Evolutionary conservation across 176 grass and related monocot genomes (phyloP).

Genomic region (Metroxylon sagu): DNA sequence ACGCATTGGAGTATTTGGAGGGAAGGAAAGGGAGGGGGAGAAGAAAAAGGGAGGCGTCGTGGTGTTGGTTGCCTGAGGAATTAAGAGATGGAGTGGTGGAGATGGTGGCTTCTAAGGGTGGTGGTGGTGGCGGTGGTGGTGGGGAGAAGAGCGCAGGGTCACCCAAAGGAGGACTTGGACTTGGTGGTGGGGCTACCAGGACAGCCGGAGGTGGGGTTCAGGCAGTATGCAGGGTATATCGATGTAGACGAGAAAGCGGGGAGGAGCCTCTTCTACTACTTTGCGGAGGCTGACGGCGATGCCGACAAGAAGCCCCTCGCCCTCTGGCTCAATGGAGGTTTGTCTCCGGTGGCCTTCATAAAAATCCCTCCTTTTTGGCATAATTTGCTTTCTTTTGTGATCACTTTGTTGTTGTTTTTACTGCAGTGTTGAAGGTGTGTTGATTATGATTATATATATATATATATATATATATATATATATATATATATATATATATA

Average conservation of each 20-base stretch:
- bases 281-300: constrained; percentile 52
- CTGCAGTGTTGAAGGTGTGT: constrained; percentile 11
- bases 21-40: too few relatives aligned
- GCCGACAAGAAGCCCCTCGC: constrained; percentile 71
- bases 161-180: constrained; percentile 68
- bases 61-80: not conserved
- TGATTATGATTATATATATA: too few relatives aligned
- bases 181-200: constrained; percentile 63
- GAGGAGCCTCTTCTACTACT: constrained; percentile 97
- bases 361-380: not conserved
- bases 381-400: constrained; percentile 3
- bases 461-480: too few relatives aligned
- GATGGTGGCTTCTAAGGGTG: constrained; percentile 16
- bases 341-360: not conserved
- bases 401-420: not conserved
- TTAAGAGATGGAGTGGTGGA: constrained; percentile 11
- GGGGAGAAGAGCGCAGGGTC: constrained; percentile 18
- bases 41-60: too few relatives aligned
- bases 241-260: constrained; percentile 62
- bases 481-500: too few relatives aligned
- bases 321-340: constrained; percentile 99
- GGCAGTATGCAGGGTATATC: constrained; percentile 87
- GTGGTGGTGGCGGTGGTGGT: constrained; percentile 16
- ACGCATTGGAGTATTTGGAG: too few relatives aligned
- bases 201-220: constrained; percentile 56